These are phyloP conservation scores for Vicia faba DNA, from an alignment of 306 rosid species.

Conservation along the genomic window DNA sequence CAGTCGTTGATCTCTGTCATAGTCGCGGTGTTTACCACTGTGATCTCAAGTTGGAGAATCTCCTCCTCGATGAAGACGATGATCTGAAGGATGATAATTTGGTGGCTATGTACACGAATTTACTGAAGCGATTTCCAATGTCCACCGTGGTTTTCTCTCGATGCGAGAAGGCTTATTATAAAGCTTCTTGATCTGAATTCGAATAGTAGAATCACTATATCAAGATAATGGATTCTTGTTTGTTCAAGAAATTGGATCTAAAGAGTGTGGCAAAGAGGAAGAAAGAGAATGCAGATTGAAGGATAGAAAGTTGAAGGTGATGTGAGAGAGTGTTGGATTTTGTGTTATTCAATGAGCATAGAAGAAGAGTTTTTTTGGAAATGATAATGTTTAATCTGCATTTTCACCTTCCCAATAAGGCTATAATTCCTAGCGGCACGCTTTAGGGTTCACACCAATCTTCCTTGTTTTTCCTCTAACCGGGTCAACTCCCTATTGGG, in stretches of 20 bases:
- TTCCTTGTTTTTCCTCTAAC: too few species aligned
- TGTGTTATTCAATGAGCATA: too few species aligned
- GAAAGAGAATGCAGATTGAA: too few species aligned
- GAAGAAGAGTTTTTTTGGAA: too few species aligned
- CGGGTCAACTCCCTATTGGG: too few species aligned
- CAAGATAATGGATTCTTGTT: conserved; percentile 63
- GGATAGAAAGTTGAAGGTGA: too few species aligned
- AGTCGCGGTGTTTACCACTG: conserved; percentile 97
- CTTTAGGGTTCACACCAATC: too few species aligned
- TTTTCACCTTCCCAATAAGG: too few species aligned
- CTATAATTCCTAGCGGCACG: too few species aligned
- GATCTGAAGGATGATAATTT: conserved; percentile 79
- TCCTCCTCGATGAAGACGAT: conserved; percentile 76
- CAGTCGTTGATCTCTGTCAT: conserved; percentile 89
- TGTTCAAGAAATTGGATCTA: conserved; percentile 73
- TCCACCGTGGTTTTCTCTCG: conserved; percentile 85
- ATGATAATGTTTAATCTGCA: too few species aligned
- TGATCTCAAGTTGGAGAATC: conserved; percentile 88
- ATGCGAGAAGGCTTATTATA: conserved; percentile 65
- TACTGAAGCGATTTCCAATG: conserved; percentile 88
- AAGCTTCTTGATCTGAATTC: conserved; percentile 91
- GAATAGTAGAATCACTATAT: conserved; percentile 49
- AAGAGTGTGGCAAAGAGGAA: conserved; percentile 30
- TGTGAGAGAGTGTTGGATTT: too few species aligned
- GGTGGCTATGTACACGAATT: conserved; percentile 75